Conservation (phyloP, 441 rosid species). For the Pelargonium fulgidum region DNA sequence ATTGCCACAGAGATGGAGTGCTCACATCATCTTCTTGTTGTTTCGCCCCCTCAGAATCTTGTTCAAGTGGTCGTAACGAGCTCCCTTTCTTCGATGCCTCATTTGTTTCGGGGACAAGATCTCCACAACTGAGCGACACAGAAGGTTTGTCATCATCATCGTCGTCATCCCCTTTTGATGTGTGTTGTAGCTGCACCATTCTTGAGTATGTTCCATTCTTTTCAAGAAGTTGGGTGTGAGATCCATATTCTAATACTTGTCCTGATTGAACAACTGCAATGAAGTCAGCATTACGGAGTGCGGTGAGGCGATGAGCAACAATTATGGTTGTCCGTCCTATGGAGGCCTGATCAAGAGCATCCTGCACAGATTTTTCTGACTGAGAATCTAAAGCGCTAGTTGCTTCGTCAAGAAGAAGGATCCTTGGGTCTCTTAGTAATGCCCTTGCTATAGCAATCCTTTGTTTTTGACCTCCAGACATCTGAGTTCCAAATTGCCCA, state of each 20-base stretch:
- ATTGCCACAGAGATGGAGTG: no score
- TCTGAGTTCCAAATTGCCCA: slow-evolving; percentile 28
- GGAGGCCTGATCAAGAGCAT: slow-evolving; percentile 21
- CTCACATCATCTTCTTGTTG: no score
- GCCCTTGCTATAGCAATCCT: slow-evolving; percentile 33
- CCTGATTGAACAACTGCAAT: slow-evolving; percentile 24
- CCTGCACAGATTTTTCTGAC: slow-evolving; percentile 27
- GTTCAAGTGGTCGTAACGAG: no score
- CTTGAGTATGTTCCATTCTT: slow-evolving; percentile 15
- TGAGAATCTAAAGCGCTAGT: slow-evolving; percentile 21
- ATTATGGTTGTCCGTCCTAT: slow-evolving; percentile 26
- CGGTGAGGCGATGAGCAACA: slow-evolving; percentile 26
- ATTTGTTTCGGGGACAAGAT: neutral
- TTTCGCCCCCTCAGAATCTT: no score
- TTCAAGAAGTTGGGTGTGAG: slow-evolving; percentile 20
- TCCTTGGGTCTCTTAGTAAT: slow-evolving; percentile 22
- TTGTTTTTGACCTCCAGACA: slow-evolving; percentile 30
- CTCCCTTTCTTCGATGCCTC: neutral
- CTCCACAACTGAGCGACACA: neutral
- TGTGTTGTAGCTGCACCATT: slow-evolving; percentile 24
- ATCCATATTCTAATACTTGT: slow-evolving; percentile 26
- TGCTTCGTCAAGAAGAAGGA: slow-evolving; percentile 31
- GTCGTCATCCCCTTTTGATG: slow-evolving; percentile 4
- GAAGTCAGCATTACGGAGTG: slow-evolving; percentile 22
- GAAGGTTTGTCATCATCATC: slow-evolving; percentile 7